phyloP scores from a whole-genome alignment of 2,329 filamentous ascomycete species.

The Colletotrichum sp. region DNA sequence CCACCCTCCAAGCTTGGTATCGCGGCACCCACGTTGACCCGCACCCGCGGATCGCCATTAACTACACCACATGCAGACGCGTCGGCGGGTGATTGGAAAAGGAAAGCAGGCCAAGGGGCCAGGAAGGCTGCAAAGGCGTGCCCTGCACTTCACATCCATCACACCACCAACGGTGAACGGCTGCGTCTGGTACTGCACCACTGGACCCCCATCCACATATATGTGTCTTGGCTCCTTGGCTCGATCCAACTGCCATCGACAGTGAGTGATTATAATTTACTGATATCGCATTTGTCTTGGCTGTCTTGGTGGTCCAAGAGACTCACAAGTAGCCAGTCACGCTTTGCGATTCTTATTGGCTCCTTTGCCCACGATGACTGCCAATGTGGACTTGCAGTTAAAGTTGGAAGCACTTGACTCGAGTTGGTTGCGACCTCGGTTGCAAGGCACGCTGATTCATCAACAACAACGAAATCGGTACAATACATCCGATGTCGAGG shows the following conservation, averaged over 20 bases:
- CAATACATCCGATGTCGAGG: neutral
- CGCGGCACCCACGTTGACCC: constrained; percentile 11
- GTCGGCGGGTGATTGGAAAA: neutral
- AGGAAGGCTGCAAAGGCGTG: neutral
- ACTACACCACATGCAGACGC: neutral
- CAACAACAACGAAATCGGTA: neutral
- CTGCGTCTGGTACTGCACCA: neutral
- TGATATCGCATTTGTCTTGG: constrained; percentile 1
- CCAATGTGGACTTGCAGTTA: neutral
- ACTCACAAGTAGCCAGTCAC: neutral
- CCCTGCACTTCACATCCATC: neutral
- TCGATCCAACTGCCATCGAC: neutral
- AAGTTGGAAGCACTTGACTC: neutral
- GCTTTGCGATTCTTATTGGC: neutral
- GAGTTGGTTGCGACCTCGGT: neutral
- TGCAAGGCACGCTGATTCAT: neutral
- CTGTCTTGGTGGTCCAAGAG: neutral
- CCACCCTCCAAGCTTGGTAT: neutral
- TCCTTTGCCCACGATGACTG: neutral
- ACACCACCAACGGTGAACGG: neutral
- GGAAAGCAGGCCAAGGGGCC: neutral
- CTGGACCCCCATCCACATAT: neutral
- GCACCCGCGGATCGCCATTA: constrained; percentile 15
- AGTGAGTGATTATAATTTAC: neutral
- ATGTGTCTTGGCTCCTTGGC: constrained; percentile 1